A percentile compares a stretch with the other conserved stretches of the same genome.
phyloP scores from a whole-genome alignment of 2,329 filamentous ascomycete genomes.

The Fusarium sp. region DNA sequence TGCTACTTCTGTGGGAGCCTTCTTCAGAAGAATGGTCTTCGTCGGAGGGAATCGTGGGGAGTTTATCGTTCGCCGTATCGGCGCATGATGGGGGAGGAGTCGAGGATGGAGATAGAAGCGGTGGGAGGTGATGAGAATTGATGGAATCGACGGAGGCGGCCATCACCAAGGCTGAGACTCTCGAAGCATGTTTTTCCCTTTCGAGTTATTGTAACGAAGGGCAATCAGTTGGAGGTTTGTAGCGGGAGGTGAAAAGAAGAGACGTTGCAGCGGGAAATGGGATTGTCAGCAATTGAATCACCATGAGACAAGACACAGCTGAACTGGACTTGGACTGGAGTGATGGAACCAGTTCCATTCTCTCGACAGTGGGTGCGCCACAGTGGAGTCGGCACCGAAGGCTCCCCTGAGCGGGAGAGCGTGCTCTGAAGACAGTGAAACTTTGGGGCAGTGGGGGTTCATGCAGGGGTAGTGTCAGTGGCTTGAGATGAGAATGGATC shows the following conservation, averaged over 20 bases:
- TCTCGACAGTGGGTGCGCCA: constrained; percentile 18
- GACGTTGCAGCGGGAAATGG: not conserved
- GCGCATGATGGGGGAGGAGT: constrained; percentile 24
- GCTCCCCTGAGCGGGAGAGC: constrained; percentile 28
- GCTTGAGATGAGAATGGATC: constrained; percentile 13
- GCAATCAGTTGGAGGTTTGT: not conserved
- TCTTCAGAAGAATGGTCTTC: constrained; percentile 45
- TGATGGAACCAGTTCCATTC: constrained; percentile 6
- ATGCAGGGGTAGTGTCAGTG: constrained; percentile 23
- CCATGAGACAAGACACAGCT: not conserved
- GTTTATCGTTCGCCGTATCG: constrained; percentile 3
- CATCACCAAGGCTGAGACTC: constrained; percentile 38
- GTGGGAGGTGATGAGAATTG: constrained; percentile 30
- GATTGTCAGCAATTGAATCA: constrained; percentile 7
- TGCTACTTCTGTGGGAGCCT: constrained; percentile 36
- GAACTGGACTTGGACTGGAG: not conserved
- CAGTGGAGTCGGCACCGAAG: constrained; percentile 15
- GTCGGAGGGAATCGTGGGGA: constrained; percentile 41
- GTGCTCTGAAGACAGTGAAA: constrained; percentile 23
- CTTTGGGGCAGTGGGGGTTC: constrained; percentile 21
- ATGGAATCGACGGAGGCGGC: constrained; percentile 36
- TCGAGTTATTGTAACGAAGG: not conserved
- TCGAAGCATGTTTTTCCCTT: constrained; percentile 30
- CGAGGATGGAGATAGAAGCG: constrained; percentile 21
- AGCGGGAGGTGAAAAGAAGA: constrained; percentile 5